Evolutionary conservation across 2,329 filamentous ascomycete species (phyloP), one percentile per base, ranked within the genome.

Genomic region (Metarhizium sp.): DNA sequence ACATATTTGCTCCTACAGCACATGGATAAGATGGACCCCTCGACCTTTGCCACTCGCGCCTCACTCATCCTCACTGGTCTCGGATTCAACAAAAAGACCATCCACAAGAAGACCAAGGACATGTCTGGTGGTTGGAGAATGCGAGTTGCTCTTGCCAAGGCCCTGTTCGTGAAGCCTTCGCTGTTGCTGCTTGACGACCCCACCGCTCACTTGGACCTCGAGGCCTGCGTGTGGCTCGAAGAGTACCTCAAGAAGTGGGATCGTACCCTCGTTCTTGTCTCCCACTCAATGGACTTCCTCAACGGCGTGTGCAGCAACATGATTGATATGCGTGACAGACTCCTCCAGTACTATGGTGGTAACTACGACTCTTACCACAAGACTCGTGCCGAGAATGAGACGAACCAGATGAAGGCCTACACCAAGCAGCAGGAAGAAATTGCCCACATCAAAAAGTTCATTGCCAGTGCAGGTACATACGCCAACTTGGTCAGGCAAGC

Each of bases 61-160:
- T 96, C 92, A 55, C 86, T 96, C 62, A 99, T 99, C 71, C 76
- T 99, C 65, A 99, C 94, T 55, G 94, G 94, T 91, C 88, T 99
- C 57, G 94, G 94, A 63, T 99, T 99, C 85, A 96, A 99, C 86
- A 97, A 97, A 81, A 77, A 75, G 64, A 99, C 95, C 55, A 97
- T 99, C 70, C 79, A 95, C 75, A 99, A 99, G 84, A 96, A 95
- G 85, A 99, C 95, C 66, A 99, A 97, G 84, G 95, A 99, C 73
- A 99, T 99, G 95, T 99, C 94, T 62, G 94, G 94, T 90, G 94
- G 94, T 66, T 99, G 94, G 94, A 86, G 92, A 80, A 99, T 99
- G 94, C 90, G 95, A 82, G 94, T 99, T 57, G 94, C 94, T 56
- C 86, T 99, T 59, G 94, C 82, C 71, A 96, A 97, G 81, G 94